A percentile compares a stretch with the other conserved stretches of the same genome.
These are phyloP conservation scores for Beverwykella pulmonaria DNA, from an alignment of 495 filamentous ascomycete species.

Conservation along the genomic window DNA sequence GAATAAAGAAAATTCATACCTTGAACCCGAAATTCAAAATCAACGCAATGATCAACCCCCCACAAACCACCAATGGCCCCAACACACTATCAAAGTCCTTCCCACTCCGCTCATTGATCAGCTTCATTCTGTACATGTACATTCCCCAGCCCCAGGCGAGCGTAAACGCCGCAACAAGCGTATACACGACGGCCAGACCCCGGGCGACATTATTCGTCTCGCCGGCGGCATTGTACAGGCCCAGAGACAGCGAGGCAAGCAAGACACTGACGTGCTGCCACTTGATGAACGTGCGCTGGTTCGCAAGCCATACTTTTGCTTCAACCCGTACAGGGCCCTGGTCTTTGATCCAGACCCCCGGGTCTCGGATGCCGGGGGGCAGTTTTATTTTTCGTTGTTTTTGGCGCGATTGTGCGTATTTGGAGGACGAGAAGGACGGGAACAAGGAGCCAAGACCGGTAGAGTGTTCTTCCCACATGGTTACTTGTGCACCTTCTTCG, in stretches of 20 bases:
- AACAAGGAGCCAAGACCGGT: conserved; percentile 60
- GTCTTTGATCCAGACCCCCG: conserved; percentile 87
- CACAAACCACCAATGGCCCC: conserved; percentile 81
- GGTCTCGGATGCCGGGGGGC: conserved; percentile 84
- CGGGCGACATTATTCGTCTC: conserved; percentile 70
- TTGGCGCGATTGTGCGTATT: conserved; percentile 64
- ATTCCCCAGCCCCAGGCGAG: conserved; percentile 86
- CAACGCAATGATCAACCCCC: conserved; percentile 76
- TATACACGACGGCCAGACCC: conserved; percentile 77
- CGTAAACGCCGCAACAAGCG: conserved; percentile 76
- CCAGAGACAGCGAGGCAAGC: conserved; percentile 78
- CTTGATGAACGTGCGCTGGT: conserved; percentile 95
- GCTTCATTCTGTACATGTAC: conserved; percentile 69
- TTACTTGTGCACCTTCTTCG: conserved; percentile 43
- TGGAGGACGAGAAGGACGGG: conserved; percentile 72
- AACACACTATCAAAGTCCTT: conserved; percentile 87
- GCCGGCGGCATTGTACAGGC: conserved; percentile 84
- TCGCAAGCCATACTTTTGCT: conserved; percentile 97
- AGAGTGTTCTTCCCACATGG: conserved; percentile 24
- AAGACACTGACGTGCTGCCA: conserved; percentile 94
- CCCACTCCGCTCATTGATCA: conserved; percentile 83
- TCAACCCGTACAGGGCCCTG: conserved; percentile 86
- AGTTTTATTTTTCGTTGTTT: conserved; percentile 50
- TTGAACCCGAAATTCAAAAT: conserved; percentile 89
- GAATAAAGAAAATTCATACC: conserved; percentile 36